Conservation (phyloP, 2,329 filamentous ascomycete genomes). For the Calonectria pseudoreteaudii region DNA sequence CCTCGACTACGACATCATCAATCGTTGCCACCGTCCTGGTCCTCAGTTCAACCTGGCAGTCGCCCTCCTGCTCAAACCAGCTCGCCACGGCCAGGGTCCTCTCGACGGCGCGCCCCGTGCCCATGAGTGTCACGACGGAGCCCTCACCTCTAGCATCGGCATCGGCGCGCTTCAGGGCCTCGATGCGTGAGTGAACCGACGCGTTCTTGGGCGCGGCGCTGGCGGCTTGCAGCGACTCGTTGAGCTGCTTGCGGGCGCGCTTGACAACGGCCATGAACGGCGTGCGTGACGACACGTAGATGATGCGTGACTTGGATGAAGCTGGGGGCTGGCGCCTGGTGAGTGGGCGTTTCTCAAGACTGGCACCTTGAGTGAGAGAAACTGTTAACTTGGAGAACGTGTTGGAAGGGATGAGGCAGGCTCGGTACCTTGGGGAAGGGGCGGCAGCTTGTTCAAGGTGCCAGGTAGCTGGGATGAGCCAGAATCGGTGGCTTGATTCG, state of each 20-base stretch:
- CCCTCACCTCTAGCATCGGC: conserved; percentile 42
- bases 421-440: conserved; percentile 48
- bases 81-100: conserved; percentile 71
- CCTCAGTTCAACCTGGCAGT: conserved; percentile 68
- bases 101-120: conserved; percentile 74
- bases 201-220: conserved; percentile 61
- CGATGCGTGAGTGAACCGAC: conserved; percentile 60
- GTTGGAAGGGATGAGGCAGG: not conserved
- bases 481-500: conserved; percentile 25
- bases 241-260: conserved; percentile 73
- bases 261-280: conserved; percentile 77
- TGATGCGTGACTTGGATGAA: conserved; percentile 57
- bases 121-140: conserved; percentile 67
- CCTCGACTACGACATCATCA: conserved; percentile 70
- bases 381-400: not conserved
- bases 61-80: conserved; percentile 72
- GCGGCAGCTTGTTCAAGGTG: conserved; percentile 48
- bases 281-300: conserved; percentile 75
- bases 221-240: conserved; percentile 58
- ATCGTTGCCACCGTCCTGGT: conserved; percentile 74
- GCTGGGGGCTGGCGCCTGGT: conserved; percentile 54
- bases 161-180: conserved; percentile 52
- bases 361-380: conserved; percentile 53
- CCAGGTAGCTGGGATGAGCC: conserved; percentile 35
- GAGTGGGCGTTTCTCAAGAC: conserved; percentile 62